phyloP scores from a whole-genome alignment of 352 stramenopile species.

The Phytophthora aleatoria region DNA sequence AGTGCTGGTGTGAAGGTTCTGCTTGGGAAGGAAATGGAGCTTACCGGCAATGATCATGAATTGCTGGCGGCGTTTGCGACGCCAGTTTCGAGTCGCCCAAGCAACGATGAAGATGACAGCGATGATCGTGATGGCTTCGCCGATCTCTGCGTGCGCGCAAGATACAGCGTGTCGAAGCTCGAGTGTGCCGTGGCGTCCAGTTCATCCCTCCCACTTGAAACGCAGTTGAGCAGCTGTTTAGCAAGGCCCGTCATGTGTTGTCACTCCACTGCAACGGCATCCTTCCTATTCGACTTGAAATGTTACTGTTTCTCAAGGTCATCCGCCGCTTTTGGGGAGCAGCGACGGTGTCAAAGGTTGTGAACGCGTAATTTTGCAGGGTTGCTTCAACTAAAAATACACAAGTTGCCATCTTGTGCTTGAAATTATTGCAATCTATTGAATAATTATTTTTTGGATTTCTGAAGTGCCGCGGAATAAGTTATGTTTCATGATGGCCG shows the following conservation, averaged over 20 bases:
- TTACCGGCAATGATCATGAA: too few species aligned
- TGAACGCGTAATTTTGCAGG: neutral
- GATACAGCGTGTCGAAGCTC: neutral
- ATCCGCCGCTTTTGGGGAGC: neutral
- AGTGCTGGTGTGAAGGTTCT: too few species aligned
- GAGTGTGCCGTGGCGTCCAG: neutral
- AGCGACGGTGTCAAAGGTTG: neutral
- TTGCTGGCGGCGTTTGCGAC: too few species aligned
- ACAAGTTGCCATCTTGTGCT: neutral
- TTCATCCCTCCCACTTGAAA: neutral
- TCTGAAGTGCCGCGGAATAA: neutral
- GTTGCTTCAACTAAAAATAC: neutral
- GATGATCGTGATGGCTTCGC: too few species aligned
- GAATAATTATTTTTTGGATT: neutral
- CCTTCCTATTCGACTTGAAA: neutral
- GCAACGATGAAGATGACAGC: too few species aligned
- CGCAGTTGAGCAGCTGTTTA: neutral
- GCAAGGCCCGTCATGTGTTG: neutral
- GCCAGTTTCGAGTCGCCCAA: too few species aligned
- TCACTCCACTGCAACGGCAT: neutral
- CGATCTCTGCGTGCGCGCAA: neutral
- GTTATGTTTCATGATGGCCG: neutral
- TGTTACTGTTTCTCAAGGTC: neutral
- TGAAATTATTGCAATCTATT: neutral
- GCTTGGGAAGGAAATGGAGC: too few species aligned